phyloP scores from a whole-genome alignment of 2,329 filamentous ascomycete genomes.

The Penicillium sp. region DNA sequence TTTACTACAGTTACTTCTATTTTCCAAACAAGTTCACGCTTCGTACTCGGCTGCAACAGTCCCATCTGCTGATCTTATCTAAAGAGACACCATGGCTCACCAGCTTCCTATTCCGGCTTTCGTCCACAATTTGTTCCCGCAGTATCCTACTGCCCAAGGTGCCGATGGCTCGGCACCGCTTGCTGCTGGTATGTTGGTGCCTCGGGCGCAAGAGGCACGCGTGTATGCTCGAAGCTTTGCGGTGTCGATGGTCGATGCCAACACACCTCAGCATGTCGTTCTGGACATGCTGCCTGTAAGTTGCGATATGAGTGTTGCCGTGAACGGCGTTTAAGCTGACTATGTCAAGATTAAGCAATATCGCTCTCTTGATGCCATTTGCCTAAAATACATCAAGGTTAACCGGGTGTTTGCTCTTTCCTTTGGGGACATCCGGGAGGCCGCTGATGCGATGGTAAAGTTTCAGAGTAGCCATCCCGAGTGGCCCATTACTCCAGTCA shows the following conservation, averaged over 20 bases:
- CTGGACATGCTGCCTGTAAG: background rate
- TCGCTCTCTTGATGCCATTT: background rate
- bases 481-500: background rate
- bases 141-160: no score
- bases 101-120: background rate
- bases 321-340: background rate
- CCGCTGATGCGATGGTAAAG: background rate
- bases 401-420: background rate
- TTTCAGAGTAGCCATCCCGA: background rate
- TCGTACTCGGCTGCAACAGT: background rate
- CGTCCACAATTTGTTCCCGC: background rate
- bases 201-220: no score
- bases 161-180: no score
- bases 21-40: no score
- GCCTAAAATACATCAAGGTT: background rate
- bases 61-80: background rate
- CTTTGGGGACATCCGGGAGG: conserved; percentile 2
- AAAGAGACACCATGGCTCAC: background rate
- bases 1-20: no score
- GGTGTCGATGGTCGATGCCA: background rate
- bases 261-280: background rate
- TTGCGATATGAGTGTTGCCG: background rate
- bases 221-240: background rate
- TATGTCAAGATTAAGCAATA: background rate
- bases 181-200: no score